Base-by-base conservation (phyloP, 148 eudicot species). In the Bassia scoparia region DNA sequence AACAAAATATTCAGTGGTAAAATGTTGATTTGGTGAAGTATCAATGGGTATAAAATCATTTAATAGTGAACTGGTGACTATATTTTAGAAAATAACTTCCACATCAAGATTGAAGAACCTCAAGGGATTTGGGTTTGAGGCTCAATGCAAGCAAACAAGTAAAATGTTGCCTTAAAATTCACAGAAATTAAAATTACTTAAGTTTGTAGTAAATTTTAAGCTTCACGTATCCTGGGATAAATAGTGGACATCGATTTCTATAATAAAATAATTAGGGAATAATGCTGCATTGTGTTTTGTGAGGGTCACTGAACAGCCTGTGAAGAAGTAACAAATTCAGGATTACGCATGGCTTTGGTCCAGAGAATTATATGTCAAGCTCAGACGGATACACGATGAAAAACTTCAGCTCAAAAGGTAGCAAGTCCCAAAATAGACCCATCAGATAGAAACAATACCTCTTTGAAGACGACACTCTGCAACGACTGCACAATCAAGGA, bases 151-250 rank as follows among this genome's bases (percentile, higher is more conserved):
- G n/a, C n/a, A n/a, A n/a, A n/a, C n/a, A n/a, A n/a, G n/a, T n/a
- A n/a, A n/a, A n/a, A n/a, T n/a, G n/a, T n/a, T n/a, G n/a, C n/a
- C n/a, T n/a, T n/a, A n/a, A n/a, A n/a, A n/a, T n/a, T n/a, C n/a
- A n/a, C n/a, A n/a, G n/a, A n/a, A n/a, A n/a, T n/a, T n/a, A n/a
- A n/a, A n/a, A n/a, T n/a, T n/a, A n/a, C n/a, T n/a, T n/a, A n/a
- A n/a, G n/a, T n/a, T n/a, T n/a, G n/a, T n/a, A n/a, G n/a, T n/a
- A n/a, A n/a, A n/a, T n/a, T n/a, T n/a, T n/a, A n/a, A n/a, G n/a
- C n/a, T n/a, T n/a, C n/a, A n/a, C n/a, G n/a, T n/a, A n/a, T 87
- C 98, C 98, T 95, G 98, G 62, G 98, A 95, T 70, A 95, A 83
- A 89, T 73, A 73, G 96, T 74, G n/a, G 91, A n/a, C 93, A 74